Evolutionary conservation across 345 rosid genomes (phyloP).

Genomic region (Populus pruinosa): DNA sequence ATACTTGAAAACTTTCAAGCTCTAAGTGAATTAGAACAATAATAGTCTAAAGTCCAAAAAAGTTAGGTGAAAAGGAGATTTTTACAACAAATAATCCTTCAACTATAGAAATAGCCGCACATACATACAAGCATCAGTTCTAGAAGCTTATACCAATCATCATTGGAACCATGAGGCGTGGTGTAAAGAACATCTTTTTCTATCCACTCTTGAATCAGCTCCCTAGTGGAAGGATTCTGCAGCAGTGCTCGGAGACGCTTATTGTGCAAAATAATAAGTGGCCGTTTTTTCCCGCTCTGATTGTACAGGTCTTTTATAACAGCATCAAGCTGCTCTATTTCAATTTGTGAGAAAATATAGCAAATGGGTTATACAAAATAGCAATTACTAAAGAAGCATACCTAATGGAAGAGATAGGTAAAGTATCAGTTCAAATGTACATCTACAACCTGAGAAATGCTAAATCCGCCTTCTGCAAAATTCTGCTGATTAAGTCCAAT

Average conservation of each 20-base stretch:
- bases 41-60: not conserved
- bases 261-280: conserved; percentile 69
- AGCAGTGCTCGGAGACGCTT: conserved; percentile 62
- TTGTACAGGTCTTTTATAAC: conserved; percentile 58
- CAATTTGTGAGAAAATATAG: conserved; percentile 21
- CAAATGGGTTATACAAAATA: conserved; percentile 11
- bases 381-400: not conserved
- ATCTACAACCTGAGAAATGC: conserved; percentile 62
- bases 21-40: not conserved
- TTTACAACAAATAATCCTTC: not conserved
- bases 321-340: conserved; percentile 79
- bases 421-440: not conserved
- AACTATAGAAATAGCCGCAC: not conserved
- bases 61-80: not conserved
- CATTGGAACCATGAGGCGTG: conserved; percentile 88
- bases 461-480: conserved; percentile 79
- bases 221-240: conserved; percentile 47
- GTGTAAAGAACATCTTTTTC: conserved; percentile 53
- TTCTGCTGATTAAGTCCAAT: conserved; percentile 87
- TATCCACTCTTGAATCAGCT: conserved; percentile 66
- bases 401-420: not conserved
- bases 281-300: conserved; percentile 59
- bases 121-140: not conserved
- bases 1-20: not conserved
- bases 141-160: conserved; percentile 62